These are phyloP conservation scores for Ogataea naganishii DNA, from an alignment of 805 yeast species.

Conservation along the genomic window DNA sequence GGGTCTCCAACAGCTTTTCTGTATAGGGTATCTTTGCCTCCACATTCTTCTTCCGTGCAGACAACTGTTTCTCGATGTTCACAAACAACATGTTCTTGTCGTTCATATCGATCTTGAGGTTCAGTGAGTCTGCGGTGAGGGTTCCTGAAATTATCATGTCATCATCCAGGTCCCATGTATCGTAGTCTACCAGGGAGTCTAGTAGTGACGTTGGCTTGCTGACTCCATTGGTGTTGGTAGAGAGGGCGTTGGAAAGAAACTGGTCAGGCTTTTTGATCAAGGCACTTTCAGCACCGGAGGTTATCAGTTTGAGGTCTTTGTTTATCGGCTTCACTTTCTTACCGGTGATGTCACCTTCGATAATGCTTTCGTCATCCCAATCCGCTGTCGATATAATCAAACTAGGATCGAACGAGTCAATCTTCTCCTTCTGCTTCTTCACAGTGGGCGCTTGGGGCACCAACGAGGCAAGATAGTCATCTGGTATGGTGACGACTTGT, in stretches of 20 bases:
- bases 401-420: slow-evolving; percentile 40
- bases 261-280: background rate
- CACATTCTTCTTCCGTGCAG: slow-evolving; percentile 6
- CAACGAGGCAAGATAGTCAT: slow-evolving; percentile 16
- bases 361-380: slow-evolving; percentile 64
- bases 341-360: slow-evolving; percentile 35
- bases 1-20: slow-evolving; percentile 45
- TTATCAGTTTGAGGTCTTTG: background rate
- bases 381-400: slow-evolving; percentile 62
- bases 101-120: slow-evolving; percentile 67
- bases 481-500: slow-evolving; percentile 17
- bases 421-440: slow-evolving; percentile 15
- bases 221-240: too few species aligned
- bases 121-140: slow-evolving; percentile 23
- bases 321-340: slow-evolving; percentile 1
- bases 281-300: slow-evolving; percentile 7
- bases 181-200: too few species aligned
- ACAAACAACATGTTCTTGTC: slow-evolving; percentile 75
- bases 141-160: slow-evolving; percentile 70
- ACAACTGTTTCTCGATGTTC: slow-evolving; percentile 27
- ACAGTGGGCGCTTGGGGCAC: slow-evolving; percentile 8
- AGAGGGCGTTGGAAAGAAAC: too few species aligned
- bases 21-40: slow-evolving; percentile 39
- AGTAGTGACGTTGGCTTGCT: too few species aligned
- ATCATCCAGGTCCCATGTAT: slow-evolving; percentile 51